Evolutionary conservation across 495 filamentous ascomycete species (phyloP), one percentile per base, ranked within the genome.

Genomic region (Penicillium chermesinum): DNA sequence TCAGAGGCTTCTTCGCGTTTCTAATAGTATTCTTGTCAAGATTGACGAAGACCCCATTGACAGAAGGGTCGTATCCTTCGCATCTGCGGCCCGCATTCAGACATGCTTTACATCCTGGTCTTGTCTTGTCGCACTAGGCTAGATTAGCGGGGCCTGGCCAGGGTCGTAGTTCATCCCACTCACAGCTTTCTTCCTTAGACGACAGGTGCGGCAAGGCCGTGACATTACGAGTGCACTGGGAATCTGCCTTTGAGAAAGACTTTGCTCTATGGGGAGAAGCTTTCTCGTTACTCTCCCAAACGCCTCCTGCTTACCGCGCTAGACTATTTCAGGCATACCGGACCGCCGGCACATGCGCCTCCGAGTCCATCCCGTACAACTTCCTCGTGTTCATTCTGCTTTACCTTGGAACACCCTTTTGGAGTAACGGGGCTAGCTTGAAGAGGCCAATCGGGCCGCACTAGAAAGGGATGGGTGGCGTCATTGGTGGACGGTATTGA

Each of bases 11-110:
- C 18, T 15, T 18, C 2, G 13, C 30, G 13, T 18, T 18, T 18
- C 10, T 20, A 19, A 47, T 38, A 21, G 16, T 47, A 17, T 19
- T 19, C 12, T 21, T 21, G 19, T 47, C 32, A 16, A 47, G 25
- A 32, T 47, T 47, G 44, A 47, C 44, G 22, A 47, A 47, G 5
- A 47, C 32, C 1, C 18, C 36, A n/a, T 13, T 38, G 13, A 22
- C 25, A 41, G 5, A 3, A 3, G 38, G 19, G 7, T 41, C 38
- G 14, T 47, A 47, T n/a, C 44, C 44, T 36, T 1, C 16, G 13
- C 44, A 47, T 47, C 25, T 27, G 9, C 44, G 44, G 2, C 36
- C 36, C 12, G 44, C 27, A n/a, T 38, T 38, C 13, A 16, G 12
- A 17, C 44, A 47, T 1, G 30, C 36, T 12, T 27, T 14, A 20